Percentiles rank a stretch among this genome's conserved stretches.
Conservation (phyloP, 73 alveolate genomes). For the Strombidium stylifer region DNA sequence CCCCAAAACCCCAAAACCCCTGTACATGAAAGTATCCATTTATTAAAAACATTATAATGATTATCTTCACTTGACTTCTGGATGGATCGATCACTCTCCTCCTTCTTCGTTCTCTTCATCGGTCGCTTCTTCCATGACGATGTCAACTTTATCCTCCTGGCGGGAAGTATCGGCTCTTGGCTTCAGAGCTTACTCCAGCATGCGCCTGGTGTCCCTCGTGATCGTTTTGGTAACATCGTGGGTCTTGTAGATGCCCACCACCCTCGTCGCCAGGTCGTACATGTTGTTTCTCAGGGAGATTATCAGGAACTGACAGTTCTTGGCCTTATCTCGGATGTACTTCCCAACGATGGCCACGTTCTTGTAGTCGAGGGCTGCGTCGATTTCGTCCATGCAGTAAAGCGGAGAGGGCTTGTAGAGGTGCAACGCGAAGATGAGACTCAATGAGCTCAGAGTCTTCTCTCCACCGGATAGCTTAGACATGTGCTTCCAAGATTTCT, state of each 20-base stretch:
- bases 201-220: conserved; percentile 63
- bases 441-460: conserved; percentile 85
- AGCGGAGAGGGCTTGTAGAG: conserved; percentile 91
- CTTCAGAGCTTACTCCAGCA: background rate
- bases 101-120: background rate
- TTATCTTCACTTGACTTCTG: background rate
- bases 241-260: conserved; percentile 89
- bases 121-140: background rate
- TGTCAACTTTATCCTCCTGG: background rate
- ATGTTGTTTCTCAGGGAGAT: conserved; percentile 90
- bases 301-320: conserved; percentile 89
- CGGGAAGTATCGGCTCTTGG: background rate
- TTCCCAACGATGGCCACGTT: conserved; percentile 93
- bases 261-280: conserved; percentile 88
- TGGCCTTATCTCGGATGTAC: conserved; percentile 87
- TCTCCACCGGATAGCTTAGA: conserved; percentile 90
- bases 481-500: conserved; percentile 91
- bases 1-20: too few species aligned
- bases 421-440: conserved; percentile 93
- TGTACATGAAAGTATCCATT: too few species aligned
- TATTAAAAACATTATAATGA: too few species aligned
- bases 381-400: conserved; percentile 91
- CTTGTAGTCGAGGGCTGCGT: conserved; percentile 97
- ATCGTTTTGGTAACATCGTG: conserved; percentile 83
- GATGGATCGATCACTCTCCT: background rate